Percentiles rank a stretch among this genome's conserved stretches.
Conservation (phyloP, 2,329 filamentous ascomycete species). For the Trichoderma lentiforme region DNA sequence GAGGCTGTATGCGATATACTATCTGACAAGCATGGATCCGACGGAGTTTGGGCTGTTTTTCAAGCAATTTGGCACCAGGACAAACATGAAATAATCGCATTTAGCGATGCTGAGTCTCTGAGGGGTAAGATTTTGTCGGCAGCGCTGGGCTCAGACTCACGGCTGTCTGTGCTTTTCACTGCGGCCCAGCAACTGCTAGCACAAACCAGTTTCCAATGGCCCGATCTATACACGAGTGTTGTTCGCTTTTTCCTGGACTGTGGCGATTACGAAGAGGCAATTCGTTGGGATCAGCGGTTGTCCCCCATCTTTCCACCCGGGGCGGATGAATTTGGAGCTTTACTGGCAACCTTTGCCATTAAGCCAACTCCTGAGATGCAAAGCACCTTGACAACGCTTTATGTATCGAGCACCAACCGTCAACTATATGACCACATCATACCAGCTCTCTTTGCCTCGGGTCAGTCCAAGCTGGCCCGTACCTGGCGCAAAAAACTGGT, state of each 20-base stretch:
- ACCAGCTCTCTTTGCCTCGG: conserved; percentile 49
- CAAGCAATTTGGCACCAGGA: conserved; percentile 23
- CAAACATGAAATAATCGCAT: conserved; percentile 23
- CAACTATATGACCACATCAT: conserved; percentile 50
- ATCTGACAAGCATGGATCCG: conserved; percentile 23
- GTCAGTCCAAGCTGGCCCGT: conserved; percentile 42
- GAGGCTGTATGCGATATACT: conserved; percentile 22
- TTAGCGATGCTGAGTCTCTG: conserved; percentile 25
- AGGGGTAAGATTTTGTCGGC: conserved; percentile 32
- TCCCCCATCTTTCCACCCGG: conserved; percentile 42
- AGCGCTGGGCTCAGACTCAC: conserved; percentile 27
- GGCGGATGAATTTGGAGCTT: conserved; percentile 38
- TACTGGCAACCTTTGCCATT: conserved; percentile 43
- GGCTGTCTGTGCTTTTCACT: conserved; percentile 28
- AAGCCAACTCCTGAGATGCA: conserved; percentile 38
- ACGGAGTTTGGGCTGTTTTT: conserved; percentile 31
- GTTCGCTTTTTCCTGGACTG: conserved; percentile 43
- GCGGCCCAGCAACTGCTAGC: conserved; percentile 35
- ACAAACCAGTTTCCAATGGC: conserved; percentile 43
- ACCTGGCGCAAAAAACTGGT: conserved; percentile 47
- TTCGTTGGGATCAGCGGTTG: conserved; percentile 49
- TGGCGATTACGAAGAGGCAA: conserved; percentile 36
- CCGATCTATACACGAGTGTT: conserved; percentile 47
- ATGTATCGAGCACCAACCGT: conserved; percentile 42
- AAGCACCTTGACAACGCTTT: conserved; percentile 43